Base-by-base conservation (phyloP, 2,329 filamentous ascomycete genomes). In the Sphaerulina musiva region DNA sequence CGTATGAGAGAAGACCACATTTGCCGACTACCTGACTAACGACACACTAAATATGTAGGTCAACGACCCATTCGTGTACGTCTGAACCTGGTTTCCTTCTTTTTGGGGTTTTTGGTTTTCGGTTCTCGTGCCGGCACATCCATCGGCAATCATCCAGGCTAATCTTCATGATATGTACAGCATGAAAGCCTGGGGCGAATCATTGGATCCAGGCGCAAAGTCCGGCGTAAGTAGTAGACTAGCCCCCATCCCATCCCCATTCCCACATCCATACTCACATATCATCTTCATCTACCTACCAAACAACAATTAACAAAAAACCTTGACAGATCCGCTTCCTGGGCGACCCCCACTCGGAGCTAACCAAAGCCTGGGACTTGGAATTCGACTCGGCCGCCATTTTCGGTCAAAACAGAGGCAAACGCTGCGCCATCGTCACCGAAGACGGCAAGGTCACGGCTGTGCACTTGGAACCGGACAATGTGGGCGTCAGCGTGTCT, bases 41-140 rank as follows among this genome's bases (percentile, higher is more conserved):
- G 12, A 6, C 26, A 29, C 5, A 7, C 26, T 38, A 38, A 11
- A 11, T 20, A 20, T 20, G 10, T 10, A 38, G 34, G 34, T 96
- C 69, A 97, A 97, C 70, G 92, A 97, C 70, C 82, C 90, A 17
- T 96, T 96, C 70, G 91, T 95, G 87, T 95, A 78, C 26, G 26
- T 29, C 1, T 20, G 20, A 20, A 20, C 2, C 20, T 20, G 20
- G 20, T 20, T 20, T 29, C 26, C 6, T 29, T 29, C 26, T 4
- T 29, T 29, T 7, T 29, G 20, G 20, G 20, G 20, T 20, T 20
- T 4, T 20, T 20, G 45, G 62, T 54, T 17, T 36, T 42, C 14
- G 32, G 34, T 29, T 17, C 40, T 12, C 40, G 12, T 31, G 14
- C 48, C 40, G 46, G 48, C 3, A 20, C 48, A 12, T 34, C 48